A percentile compares a stretch with the other conserved stretches of the same genome.
Evolutionary conservation across 1,284 basidiomycete species (phyloP).

Genomic region (Golubevia pallescens): DNA sequence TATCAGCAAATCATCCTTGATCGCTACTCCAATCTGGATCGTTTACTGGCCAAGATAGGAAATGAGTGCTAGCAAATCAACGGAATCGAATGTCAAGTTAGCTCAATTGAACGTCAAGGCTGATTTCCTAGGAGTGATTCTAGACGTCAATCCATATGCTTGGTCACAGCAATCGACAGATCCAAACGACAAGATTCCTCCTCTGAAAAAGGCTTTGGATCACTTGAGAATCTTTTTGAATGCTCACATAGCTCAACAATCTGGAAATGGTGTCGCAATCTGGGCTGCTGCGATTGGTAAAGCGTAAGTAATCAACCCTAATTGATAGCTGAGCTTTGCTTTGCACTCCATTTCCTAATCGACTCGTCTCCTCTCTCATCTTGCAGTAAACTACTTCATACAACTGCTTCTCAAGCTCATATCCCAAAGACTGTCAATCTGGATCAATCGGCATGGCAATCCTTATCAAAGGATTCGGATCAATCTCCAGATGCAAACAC

Average conservation of each 20-base stretch:
- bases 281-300: conserved; percentile 38
- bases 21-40: no score
- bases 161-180: no score
- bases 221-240: conserved; percentile 54
- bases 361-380: neutral
- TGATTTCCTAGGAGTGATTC: neutral
- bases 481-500: conserved; percentile 42
- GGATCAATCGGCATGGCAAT: neutral
- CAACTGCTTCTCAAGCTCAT: conserved; percentile 21
- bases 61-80: no score
- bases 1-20: no score
- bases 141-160: no score
- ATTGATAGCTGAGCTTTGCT: no score
- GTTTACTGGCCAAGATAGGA: no score
- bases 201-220: conserved; percentile 26
- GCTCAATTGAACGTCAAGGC: neutral
- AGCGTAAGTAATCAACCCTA: no score
- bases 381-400: conserved; percentile 26
- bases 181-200: no score
- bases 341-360: conserved; percentile 10
- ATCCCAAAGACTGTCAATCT: neutral
- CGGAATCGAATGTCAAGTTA: no score
- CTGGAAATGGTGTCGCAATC: conserved; percentile 54
- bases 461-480: neutral
- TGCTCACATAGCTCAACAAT: conserved; percentile 55